A percentile compares a stretch with the other conserved stretches of the same genome.
Evolutionary conservation across 2,329 filamentous ascomycete species (phyloP).

Genomic region (Cladosporium sp.): DNA sequence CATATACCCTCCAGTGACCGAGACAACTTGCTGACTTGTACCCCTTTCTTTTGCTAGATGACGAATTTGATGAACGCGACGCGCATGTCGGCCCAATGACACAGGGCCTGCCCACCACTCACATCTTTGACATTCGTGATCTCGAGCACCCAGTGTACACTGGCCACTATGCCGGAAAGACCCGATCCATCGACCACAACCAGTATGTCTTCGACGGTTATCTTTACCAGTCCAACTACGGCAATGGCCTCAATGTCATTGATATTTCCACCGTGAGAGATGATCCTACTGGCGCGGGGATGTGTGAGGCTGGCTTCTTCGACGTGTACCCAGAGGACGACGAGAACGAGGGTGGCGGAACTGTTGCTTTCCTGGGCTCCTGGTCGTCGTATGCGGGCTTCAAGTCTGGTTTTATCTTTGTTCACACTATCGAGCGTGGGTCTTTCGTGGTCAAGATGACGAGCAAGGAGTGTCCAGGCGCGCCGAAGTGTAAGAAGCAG

Average conservation of each 20-base stretch:
- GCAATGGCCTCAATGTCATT: conserved; percentile 32
- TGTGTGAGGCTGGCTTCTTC: conserved; percentile 49
- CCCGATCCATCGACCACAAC: conserved; percentile 39
- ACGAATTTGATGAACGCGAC: conserved; percentile 50
- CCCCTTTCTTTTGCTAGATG: no score
- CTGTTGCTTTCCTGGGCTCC: conserved; percentile 26
- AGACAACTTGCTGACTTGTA: no score
- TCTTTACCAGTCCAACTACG: conserved; percentile 37
- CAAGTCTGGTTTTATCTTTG: conserved; percentile 46
- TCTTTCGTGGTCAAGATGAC: conserved; percentile 44
- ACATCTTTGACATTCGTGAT: conserved; percentile 42
- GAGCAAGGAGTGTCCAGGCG: conserved; percentile 15
- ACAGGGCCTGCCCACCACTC: conserved; percentile 41
- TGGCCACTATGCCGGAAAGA: conserved; percentile 35
- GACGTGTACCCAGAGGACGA: conserved; percentile 52
- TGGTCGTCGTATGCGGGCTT: conserved; percentile 49
- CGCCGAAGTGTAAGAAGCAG: conserved; percentile 18
- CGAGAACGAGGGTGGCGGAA: conserved; percentile 27
- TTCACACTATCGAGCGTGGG: conserved; percentile 53
- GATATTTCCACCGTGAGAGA: conserved; percentile 35
- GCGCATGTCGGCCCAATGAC: conserved; percentile 26
- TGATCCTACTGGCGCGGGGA: conserved; percentile 43
- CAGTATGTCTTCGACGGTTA: conserved; percentile 37
- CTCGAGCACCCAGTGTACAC: conserved; percentile 41
- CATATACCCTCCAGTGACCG: no score